Evolutionary conservation across 768 basidiomycete species (phyloP).

Genomic region (Russula emetica): DNA sequence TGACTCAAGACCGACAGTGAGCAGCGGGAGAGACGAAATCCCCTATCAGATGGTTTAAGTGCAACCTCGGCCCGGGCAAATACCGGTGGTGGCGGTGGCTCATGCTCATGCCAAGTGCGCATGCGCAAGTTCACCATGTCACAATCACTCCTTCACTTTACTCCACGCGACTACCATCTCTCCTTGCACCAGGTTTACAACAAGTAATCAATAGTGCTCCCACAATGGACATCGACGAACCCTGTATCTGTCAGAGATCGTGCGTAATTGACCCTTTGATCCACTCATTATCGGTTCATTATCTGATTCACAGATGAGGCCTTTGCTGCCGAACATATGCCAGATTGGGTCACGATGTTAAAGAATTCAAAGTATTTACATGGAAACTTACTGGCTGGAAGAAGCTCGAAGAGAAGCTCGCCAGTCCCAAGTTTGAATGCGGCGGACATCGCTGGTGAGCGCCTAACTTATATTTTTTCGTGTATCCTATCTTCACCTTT

Average conservation of each 20-base stretch:
- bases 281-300: conserved; percentile 22
- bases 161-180: conserved; percentile 13
- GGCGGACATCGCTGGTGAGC: conserved; percentile 95
- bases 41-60: conserved; percentile 81
- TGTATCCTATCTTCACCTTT: conserved; percentile 10
- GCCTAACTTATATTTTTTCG: conserved; percentile 1
- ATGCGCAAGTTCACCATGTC: conserved; percentile 18
- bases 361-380: conserved; percentile 90
- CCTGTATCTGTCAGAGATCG: conserved; percentile 82
- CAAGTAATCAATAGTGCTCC: conserved; percentile 54
- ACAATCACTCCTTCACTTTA: conserved; percentile 19
- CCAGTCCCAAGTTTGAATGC: conserved; percentile 92
- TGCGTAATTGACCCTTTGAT: conserved; percentile 40
- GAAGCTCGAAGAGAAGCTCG: conserved; percentile 92
- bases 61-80: conserved; percentile 56
- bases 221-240: conserved; percentile 79
- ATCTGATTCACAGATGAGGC: conserved; percentile 65
- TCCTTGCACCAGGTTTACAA: conserved; percentile 11
- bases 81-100: conserved; percentile 23
- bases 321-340: conserved; percentile 95
- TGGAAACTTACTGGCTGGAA: conserved; percentile 89
- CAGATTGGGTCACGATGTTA: conserved; percentile 96
- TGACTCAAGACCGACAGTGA: conserved; percentile 91
- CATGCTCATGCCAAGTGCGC: background rate
- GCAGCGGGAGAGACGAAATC: conserved; percentile 57